Evolutionary conservation across 768 basidiomycete genomes (phyloP).

Genomic region (Lactifluus hygrophoroides): DNA sequence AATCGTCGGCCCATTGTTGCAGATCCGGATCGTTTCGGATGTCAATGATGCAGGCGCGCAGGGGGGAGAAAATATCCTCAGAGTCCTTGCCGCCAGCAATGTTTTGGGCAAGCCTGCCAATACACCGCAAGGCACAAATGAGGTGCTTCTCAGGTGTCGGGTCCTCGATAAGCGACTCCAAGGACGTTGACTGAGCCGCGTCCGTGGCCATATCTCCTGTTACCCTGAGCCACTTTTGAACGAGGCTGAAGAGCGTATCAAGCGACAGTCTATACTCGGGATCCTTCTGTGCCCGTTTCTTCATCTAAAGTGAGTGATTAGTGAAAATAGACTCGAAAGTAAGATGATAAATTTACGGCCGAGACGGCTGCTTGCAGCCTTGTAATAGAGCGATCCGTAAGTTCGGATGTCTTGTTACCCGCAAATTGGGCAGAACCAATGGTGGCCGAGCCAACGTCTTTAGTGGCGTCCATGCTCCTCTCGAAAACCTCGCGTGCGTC

Average conservation of each 20-base stretch:
- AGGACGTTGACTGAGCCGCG: slow-evolving; percentile 35
- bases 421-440: slow-evolving; percentile 34
- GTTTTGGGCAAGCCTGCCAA: slow-evolving; percentile 42
- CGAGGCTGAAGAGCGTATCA: slow-evolving; percentile 45
- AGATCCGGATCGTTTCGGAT: slow-evolving; percentile 47
- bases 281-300: slow-evolving; percentile 56
- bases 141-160: slow-evolving; percentile 57
- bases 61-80: slow-evolving; percentile 36
- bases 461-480: slow-evolving; percentile 58
- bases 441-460: slow-evolving; percentile 44
- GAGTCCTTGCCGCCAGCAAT: slow-evolving; percentile 42
- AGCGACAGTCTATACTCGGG: slow-evolving; percentile 49
- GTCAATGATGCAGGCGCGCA: slow-evolving; percentile 38
- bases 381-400: slow-evolving; percentile 32
- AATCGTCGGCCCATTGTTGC: slow-evolving; percentile 46
- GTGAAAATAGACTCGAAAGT: not conserved
- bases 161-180: slow-evolving; percentile 52
- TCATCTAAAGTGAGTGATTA: slow-evolving; percentile 36
- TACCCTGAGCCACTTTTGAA: slow-evolving; percentile 48
- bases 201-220: slow-evolving; percentile 42
- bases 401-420: slow-evolving; percentile 36
- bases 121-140: slow-evolving; percentile 37
- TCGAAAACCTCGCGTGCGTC: slow-evolving; percentile 52
- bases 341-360: slow-evolving; percentile 31
- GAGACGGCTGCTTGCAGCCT: slow-evolving; percentile 45